Base-by-base conservation (phyloP, 768 basidiomycete species). In the Rhizopogon vinicolor region DNA sequence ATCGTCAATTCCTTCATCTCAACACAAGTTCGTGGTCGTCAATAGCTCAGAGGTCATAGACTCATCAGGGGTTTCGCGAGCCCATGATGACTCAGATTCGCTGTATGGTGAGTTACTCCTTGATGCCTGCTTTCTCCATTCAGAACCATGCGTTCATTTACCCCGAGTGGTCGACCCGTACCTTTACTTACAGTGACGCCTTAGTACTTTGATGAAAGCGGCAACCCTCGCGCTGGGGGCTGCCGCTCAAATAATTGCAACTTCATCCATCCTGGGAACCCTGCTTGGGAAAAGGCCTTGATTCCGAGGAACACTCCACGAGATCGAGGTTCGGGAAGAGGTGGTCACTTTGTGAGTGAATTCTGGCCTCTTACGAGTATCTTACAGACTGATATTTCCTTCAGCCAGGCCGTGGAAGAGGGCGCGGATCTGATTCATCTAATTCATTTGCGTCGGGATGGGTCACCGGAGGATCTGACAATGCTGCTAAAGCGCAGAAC, bases 131-230 rank as follows among this genome's bases (percentile, higher is more conserved):
- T 48, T 35, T 3, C 18, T 46, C 45, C 31, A 6, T 45, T 31
- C n/a, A 29, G 25, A 16, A 44, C 9, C 8, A 45, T 10, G 16
- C 41, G 19, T 19, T 8, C 31, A 22, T 10, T 25, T 37, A 14
- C 29, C 46, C 48, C 6, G 35, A 49, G 35, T 2, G 22, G 35
- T 25, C 35, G 6, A 48, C 16, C 19, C 8, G 9, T 35, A 18
- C 19, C 16, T 55, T 40, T 58, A 60, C 25, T 45, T 50, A 50
- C 22, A 3, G 7, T 22, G 22, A 28, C 19, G 19, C 37, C 8
- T 37, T 44, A 72, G 71, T 65, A 39, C 57, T 75, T 68, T 57
- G 63, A 63, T n/a, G 64, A 67, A 18, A 59, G 43, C 45, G 73
- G 73, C 39, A 57, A 62, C 28, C 67, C 68, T 1, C 13, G 57